phyloP scores from a whole-genome alignment of 2,329 filamentous ascomycete genomes.

The Cladosporium sp. region DNA sequence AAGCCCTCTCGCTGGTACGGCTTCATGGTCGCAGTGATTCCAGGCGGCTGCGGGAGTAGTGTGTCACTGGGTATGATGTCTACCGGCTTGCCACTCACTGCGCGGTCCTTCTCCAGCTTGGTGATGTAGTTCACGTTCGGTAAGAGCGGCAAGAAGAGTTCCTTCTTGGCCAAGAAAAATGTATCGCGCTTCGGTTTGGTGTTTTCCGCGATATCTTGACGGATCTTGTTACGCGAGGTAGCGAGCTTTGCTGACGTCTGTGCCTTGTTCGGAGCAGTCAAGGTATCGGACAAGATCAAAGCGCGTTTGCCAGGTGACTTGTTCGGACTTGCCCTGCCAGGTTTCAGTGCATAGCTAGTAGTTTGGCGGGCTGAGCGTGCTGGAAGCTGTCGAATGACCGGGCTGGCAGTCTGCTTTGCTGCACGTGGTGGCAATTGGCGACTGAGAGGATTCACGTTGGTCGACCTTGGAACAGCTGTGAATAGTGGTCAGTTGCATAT shows the following conservation, averaged over 20 bases:
- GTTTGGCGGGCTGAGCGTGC: conserved; percentile 30
- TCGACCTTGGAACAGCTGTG: neutral
- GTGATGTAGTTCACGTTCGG: conserved; percentile 47
- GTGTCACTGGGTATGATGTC: conserved; percentile 20
- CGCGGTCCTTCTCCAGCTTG: conserved; percentile 37
- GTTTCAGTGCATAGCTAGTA: conserved; percentile 30
- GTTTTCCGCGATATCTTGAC: conserved; percentile 44
- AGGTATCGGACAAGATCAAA: neutral
- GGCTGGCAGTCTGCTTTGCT: neutral
- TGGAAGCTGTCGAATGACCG: conserved; percentile 30
- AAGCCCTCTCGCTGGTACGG: conserved; percentile 55
- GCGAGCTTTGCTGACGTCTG: conserved; percentile 31
- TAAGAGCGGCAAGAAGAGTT: conserved; percentile 51
- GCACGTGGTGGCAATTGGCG: neutral
- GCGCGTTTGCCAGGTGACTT: conserved; percentile 9
- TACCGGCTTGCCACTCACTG: conserved; percentile 12
- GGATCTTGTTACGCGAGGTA: conserved; percentile 45
- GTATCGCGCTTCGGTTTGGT: conserved; percentile 49
- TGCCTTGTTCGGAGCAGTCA: neutral
- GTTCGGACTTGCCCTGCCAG: conserved; percentile 6
- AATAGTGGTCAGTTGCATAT: neutral
- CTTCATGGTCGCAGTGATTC: conserved; percentile 54
- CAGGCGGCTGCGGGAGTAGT: conserved; percentile 45
- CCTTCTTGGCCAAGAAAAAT: conserved; percentile 49
- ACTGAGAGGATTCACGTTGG: neutral